Conservation (phyloP, 768 basidiomycete genomes). For the Kwoniella europaea region DNA sequence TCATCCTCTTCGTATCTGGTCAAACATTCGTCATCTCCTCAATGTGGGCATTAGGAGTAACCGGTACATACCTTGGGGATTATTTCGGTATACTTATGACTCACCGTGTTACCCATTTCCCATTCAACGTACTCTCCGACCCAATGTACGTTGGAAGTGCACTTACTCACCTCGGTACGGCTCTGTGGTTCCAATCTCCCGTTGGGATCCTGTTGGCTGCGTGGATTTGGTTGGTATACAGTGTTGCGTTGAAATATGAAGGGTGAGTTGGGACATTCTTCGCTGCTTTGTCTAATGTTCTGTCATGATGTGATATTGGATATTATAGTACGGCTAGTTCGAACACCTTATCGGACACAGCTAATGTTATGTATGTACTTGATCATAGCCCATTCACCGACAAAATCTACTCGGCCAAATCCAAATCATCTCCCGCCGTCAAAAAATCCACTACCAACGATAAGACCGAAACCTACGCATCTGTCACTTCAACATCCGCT, state of each 20-base stretch:
- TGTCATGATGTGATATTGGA: not conserved
- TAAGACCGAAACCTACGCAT: slow-evolving; percentile 20
- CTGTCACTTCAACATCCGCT: slow-evolving; percentile 23
- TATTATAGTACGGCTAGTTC: not conserved
- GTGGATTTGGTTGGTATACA: slow-evolving; percentile 83
- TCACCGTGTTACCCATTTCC: slow-evolving; percentile 89
- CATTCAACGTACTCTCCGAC: slow-evolving; percentile 88
- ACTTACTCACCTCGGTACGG: slow-evolving; percentile 81
- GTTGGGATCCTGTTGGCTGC: slow-evolving; percentile 78
- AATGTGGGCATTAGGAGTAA: slow-evolving; percentile 88
- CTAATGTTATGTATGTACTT: no score
- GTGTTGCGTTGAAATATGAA: slow-evolving; percentile 83
- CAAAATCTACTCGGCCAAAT: slow-evolving; percentile 60
- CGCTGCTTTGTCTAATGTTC: not conserved
- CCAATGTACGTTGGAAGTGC: slow-evolving; percentile 99
- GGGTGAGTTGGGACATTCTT: slow-evolving; percentile 66
- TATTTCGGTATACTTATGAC: slow-evolving; percentile 67
- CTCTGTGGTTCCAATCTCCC: slow-evolving; percentile 87
- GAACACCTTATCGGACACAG: no score
- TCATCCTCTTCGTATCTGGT: slow-evolving; percentile 70
- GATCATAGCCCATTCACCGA: slow-evolving; percentile 60
- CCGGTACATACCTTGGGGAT: slow-evolving; percentile 75
- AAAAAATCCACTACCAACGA: slow-evolving; percentile 14
- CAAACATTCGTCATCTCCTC: slow-evolving; percentile 85
- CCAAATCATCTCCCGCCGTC: slow-evolving; percentile 23